phyloP scores from a whole-genome alignment of 2,329 filamentous ascomycete genomes.

The Dactylellina cionopaga region DNA sequence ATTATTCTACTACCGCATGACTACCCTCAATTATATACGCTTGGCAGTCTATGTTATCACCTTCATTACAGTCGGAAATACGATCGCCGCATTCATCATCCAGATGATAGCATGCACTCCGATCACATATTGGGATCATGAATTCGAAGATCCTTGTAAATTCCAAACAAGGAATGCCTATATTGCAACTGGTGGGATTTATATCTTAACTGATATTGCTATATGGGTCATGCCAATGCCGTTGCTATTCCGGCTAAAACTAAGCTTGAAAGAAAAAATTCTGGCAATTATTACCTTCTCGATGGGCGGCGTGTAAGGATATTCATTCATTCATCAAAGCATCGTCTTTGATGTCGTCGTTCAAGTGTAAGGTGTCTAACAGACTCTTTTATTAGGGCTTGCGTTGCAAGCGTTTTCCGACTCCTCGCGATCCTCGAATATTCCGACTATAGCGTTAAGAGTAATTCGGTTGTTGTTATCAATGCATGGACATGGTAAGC shows the following conservation, averaged over 20 bases:
- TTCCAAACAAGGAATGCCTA: neutral
- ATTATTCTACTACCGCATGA: slow-evolving; percentile 23
- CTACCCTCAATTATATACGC: neutral
- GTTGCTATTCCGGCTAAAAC: slow-evolving; percentile 7
- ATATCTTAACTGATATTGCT: slow-evolving; percentile 12
- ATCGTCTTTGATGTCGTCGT: no score
- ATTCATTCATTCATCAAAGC: neutral
- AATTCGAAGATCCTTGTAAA: neutral
- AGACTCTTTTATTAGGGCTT: neutral
- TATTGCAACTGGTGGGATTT: slow-evolving; percentile 1
- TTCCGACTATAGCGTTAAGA: neutral
- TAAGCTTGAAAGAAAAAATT: slow-evolving; percentile 2
- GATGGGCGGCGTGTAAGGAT: slow-evolving; percentile 12
- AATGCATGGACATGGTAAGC: slow-evolving; percentile 22
- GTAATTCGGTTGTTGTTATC: neutral
- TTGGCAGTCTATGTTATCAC: neutral
- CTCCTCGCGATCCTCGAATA: slow-evolving; percentile 3
- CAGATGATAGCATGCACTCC: neutral
- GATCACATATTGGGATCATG: slow-evolving; percentile 10
- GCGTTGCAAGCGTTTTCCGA: slow-evolving; percentile 13
- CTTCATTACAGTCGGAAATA: slow-evolving; percentile 1
- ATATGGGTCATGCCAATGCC: slow-evolving; percentile 19
- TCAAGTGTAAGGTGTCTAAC: neutral
- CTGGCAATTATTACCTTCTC: slow-evolving; percentile 10
- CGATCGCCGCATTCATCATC: slow-evolving; percentile 8